Evolutionary conservation across 2,329 filamentous ascomycete genomes (phyloP), one percentile per base, ranked within the genome.

Genomic region (Colletotrichum plurivorum): DNA sequence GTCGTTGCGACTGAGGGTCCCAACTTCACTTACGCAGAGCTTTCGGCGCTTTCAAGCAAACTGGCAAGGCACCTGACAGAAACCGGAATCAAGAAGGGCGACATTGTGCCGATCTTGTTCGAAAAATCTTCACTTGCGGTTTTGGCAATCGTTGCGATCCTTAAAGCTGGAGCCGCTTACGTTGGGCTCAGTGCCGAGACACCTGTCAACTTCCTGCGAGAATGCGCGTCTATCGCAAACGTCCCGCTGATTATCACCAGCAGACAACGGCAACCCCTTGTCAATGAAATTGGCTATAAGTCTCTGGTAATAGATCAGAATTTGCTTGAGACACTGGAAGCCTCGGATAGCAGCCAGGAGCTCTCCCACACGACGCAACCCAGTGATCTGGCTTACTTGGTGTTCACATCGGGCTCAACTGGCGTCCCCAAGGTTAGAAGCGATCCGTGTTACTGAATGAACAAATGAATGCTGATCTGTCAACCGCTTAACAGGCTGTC

Each of bases 61-160:
- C 75, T 85, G 0, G 79, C 81, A 0, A 77, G 77, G 3, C 78
- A 85, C 59, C 81, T 93, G 0, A 75, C 84, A 2, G 80, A 83
- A 22, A 77, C 83, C 7, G 88, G 88, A 0, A 82, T 89, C 0
- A 78, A 80, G 0, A 81, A 84, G 1, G 85, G 88, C 10, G 82
- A 87, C 6, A 81, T 92, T 5, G 84, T 94, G 2, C 89, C 89
- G 6, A 84, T 94, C 5, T 86, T 90, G 20, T 85, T 94, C 73
- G 88, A 93, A 46, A 94, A 93, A 79, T 92, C 87, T 13, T 80
- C 89, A 13, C 86, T 91, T 76, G 84, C 92, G 0, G 91, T 93
- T 57, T 81, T 94, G 46, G 86, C 90, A 7, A 90, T 95, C 69
- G 82, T 95, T n/a, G 91, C 92, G 0, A 85, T 91, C 2, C 80